Evolutionary conservation across 2,329 filamentous ascomycete species (phyloP).

Genomic region (Metarhizium brunneum): DNA sequence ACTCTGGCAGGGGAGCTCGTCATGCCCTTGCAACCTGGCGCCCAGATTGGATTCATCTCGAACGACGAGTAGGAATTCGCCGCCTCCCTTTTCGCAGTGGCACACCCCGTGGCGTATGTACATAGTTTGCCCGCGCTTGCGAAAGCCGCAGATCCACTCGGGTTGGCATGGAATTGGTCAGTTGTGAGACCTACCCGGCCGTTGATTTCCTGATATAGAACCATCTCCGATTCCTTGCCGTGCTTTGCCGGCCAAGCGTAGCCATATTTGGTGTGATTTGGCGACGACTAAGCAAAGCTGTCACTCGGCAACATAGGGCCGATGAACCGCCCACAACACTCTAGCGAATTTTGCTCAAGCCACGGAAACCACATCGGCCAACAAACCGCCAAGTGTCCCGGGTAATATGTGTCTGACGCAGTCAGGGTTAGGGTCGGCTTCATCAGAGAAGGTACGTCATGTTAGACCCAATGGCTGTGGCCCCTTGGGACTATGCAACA

Average conservation of each 20-base stretch:
- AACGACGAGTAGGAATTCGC: background rate
- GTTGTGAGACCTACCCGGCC: conserved; percentile 3
- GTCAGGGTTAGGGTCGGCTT: background rate
- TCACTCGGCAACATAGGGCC: background rate
- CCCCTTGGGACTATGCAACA: background rate
- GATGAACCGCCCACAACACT: background rate
- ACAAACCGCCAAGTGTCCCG: background rate
- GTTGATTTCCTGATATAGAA: conserved; percentile 11
- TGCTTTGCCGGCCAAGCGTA: background rate
- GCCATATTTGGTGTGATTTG: conserved; percentile 6
- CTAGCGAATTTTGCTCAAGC: background rate
- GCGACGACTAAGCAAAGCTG: background rate
- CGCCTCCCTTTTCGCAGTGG: background rate
- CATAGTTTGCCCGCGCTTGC: background rate
- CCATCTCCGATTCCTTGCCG: conserved; percentile 10
- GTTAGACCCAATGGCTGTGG: background rate
- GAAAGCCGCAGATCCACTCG: conserved; percentile 2
- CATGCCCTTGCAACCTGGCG: background rate
- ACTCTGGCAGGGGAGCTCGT: background rate
- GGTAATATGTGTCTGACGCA: background rate
- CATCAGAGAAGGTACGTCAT: background rate
- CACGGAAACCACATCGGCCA: background rate
- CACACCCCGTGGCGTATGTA: background rate
- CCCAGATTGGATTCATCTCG: background rate
- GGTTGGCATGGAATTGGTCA: background rate